Evolutionary conservation across 2,329 filamentous ascomycete genomes (phyloP).

Genomic region (Apiospora sp.): DNA sequence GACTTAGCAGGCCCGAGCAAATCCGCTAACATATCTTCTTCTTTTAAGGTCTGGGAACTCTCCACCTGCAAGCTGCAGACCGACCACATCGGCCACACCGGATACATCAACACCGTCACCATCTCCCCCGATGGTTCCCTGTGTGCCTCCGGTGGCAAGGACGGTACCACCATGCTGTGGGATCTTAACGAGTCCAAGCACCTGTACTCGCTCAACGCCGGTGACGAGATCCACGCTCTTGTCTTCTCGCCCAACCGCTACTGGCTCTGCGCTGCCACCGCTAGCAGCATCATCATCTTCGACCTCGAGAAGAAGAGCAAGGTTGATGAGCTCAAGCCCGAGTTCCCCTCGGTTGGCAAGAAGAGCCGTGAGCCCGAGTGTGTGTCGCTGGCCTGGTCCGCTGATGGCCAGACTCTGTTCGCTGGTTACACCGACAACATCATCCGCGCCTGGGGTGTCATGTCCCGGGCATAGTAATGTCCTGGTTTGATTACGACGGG

Average conservation of each 20-base stretch:
- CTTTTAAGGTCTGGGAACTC: slow-evolving; percentile 92
- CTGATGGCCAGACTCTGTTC: slow-evolving; percentile 98
- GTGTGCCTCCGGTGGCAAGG: slow-evolving; percentile 98
- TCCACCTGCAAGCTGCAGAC: slow-evolving; percentile 99
- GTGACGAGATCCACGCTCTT: slow-evolving; percentile 99
- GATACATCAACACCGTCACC: slow-evolving; percentile 99
- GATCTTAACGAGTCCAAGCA: slow-evolving; percentile 99
- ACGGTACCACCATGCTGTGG: slow-evolving; percentile 99
- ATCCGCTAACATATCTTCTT: slow-evolving; percentile 22
- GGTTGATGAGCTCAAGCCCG: slow-evolving; percentile 99
- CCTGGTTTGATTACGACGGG: slow-evolving; percentile 10
- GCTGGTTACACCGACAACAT: slow-evolving; percentile 99
- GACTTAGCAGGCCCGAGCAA: background rate
- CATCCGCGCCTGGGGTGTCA: slow-evolving; percentile 97
- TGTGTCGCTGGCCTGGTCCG: slow-evolving; percentile 95
- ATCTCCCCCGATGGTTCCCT: slow-evolving; percentile 99
- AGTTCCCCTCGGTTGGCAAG: slow-evolving; percentile 95
- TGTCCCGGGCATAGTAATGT: slow-evolving; percentile 80
- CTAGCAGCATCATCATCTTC: slow-evolving; percentile 99
- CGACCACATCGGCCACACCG: slow-evolving; percentile 99
- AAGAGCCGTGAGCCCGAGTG: slow-evolving; percentile 99
- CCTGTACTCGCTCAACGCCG: slow-evolving; percentile 99
- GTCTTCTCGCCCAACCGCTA: slow-evolving; percentile 99
- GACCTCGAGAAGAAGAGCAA: slow-evolving; percentile 99
- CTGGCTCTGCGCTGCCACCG: slow-evolving; percentile 99